Percentiles rank a stretch among this genome's conserved stretches.
phyloP scores from a whole-genome alignment of 2,329 filamentous ascomycete species.

The Sphaerulina populicola region DNA sequence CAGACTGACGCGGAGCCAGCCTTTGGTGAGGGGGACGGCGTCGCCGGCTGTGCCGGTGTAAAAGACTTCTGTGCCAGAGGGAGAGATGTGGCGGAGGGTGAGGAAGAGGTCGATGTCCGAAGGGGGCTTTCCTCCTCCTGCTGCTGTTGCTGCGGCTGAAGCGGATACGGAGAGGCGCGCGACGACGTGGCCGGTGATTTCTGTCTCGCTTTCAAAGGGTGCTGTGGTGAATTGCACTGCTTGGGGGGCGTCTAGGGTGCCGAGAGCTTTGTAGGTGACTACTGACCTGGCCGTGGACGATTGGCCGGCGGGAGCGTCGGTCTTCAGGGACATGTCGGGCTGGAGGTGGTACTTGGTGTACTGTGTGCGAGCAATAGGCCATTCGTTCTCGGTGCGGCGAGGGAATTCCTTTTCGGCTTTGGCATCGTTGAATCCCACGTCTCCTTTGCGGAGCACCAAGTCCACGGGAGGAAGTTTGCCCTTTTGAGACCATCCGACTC shows the following conservation, averaged over 20 bases:
- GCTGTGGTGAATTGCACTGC: slow-evolving; percentile 51
- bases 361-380: slow-evolving; percentile 58
- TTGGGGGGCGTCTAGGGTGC: slow-evolving; percentile 46
- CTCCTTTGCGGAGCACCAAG: slow-evolving; percentile 55
- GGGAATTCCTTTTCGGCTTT: slow-evolving; percentile 50
- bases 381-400: slow-evolving; percentile 52
- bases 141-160: slow-evolving; percentile 13
- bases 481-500: slow-evolving; percentile 50
- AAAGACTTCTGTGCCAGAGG: slow-evolving; percentile 49
- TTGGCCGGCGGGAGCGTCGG: neutral
- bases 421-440: slow-evolving; percentile 59
- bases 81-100: slow-evolving; percentile 51
- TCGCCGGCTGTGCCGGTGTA: slow-evolving; percentile 61
- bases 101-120: slow-evolving; percentile 57
- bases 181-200: slow-evolving; percentile 60
- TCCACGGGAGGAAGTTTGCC: slow-evolving; percentile 55
- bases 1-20: slow-evolving; percentile 53
- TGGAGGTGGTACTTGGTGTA: slow-evolving; percentile 57
- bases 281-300: slow-evolving; percentile 24
- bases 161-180: slow-evolving; percentile 56
- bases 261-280: slow-evolving; percentile 51
- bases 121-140: slow-evolving; percentile 29
- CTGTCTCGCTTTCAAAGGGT: slow-evolving; percentile 54
- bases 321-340: slow-evolving; percentile 37
- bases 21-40: slow-evolving; percentile 54